These are phyloP conservation scores for Candida arabinofermentans DNA, from an alignment of 805 yeast species.

Conservation along the genomic window DNA sequence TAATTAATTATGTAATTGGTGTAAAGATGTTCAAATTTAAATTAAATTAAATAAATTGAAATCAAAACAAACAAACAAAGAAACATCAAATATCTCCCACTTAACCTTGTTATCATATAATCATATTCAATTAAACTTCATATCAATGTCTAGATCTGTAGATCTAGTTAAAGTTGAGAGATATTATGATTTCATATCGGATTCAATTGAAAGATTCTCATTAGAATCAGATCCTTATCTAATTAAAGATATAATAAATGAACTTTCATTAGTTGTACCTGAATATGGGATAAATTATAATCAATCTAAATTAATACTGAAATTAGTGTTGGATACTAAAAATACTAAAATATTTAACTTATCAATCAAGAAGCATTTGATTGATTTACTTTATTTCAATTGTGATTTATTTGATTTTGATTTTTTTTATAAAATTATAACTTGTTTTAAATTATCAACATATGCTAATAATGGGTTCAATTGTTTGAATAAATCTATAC, in stretches of 20 bases:
- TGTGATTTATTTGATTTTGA: constrained; percentile 22
- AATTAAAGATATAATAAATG: constrained; percentile 10
- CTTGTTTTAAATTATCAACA: constrained; percentile 19
- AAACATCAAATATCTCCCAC: too few relatives aligned
- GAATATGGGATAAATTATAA: constrained; percentile 19
- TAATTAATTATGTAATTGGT: too few relatives aligned
- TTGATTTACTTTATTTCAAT: constrained; percentile 11
- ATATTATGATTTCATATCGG: background rate
- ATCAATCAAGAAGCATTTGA: constrained; percentile 13
- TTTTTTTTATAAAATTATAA: constrained; percentile 17
- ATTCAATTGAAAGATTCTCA: background rate
- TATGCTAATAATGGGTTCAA: constrained; percentile 20
- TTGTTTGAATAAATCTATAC: constrained; percentile 15
- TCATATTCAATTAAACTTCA: too few relatives aligned
- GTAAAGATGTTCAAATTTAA: too few relatives aligned
- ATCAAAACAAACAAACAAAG: too few relatives aligned
- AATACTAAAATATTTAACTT: constrained; percentile 12
- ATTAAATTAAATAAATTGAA: too few relatives aligned
- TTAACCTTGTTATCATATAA: too few relatives aligned
- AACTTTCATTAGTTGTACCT: constrained; percentile 21
- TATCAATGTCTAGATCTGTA: too few relatives aligned
- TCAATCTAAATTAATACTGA: constrained; percentile 19
- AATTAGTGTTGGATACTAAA: constrained; percentile 14
- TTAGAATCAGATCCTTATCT: constrained; percentile 1
- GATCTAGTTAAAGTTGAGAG: background rate